Conservation (phyloP, 352 stramenopile genomes). For the Phytopythium oedochilum region DNA sequence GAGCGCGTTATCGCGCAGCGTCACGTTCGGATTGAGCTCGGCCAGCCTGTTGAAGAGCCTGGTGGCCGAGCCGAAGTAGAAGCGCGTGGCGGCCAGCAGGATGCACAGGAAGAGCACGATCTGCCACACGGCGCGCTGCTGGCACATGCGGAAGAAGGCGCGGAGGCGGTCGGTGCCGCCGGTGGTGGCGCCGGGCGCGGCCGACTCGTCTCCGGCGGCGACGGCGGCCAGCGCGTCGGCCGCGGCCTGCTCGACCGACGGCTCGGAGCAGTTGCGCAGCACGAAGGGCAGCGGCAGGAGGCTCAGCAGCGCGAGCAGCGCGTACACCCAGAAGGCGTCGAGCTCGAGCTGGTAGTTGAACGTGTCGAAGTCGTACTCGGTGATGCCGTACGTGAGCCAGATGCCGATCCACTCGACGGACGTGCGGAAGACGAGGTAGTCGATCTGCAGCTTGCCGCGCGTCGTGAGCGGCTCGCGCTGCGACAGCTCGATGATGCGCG, state of each 20-base stretch:
- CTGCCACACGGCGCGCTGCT: slow-evolving; percentile 74
- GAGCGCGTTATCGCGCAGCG: slow-evolving; percentile 40
- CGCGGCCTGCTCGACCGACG: slow-evolving; percentile 25
- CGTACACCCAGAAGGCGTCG: slow-evolving; percentile 48
- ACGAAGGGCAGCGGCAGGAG: slow-evolving; percentile 61
- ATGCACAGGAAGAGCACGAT: slow-evolving; percentile 70
- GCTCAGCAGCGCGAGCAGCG: slow-evolving; percentile 40
- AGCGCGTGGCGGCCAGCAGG: slow-evolving; percentile 41
- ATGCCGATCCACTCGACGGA: slow-evolving; percentile 41
- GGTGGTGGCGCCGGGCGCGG: slow-evolving; percentile 8
- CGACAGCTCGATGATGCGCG: slow-evolving; percentile 75
- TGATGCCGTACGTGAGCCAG: slow-evolving; percentile 42
- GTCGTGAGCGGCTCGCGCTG: slow-evolving; percentile 67
- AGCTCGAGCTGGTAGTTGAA: slow-evolving; percentile 45
- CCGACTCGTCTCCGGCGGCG: slow-evolving; percentile 19
- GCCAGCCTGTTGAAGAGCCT: slow-evolving; percentile 29
- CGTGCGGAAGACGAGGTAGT: slow-evolving; percentile 63
- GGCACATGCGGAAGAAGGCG: slow-evolving; percentile 61
- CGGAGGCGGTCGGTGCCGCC: slow-evolving; percentile 16
- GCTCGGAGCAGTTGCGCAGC: slow-evolving; percentile 53
- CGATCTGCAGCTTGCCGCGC: slow-evolving; percentile 72
- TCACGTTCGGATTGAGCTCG: slow-evolving; percentile 30
- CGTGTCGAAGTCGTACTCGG: slow-evolving; percentile 31
- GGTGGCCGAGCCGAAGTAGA: slow-evolving; percentile 51
- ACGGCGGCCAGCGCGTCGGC: slow-evolving; percentile 17